Evolutionary conservation across 371 early-diverging fungal genomes (phyloP), one percentile per base, ranked within the genome.

Genomic region (Umbelopsis sp.): DNA sequence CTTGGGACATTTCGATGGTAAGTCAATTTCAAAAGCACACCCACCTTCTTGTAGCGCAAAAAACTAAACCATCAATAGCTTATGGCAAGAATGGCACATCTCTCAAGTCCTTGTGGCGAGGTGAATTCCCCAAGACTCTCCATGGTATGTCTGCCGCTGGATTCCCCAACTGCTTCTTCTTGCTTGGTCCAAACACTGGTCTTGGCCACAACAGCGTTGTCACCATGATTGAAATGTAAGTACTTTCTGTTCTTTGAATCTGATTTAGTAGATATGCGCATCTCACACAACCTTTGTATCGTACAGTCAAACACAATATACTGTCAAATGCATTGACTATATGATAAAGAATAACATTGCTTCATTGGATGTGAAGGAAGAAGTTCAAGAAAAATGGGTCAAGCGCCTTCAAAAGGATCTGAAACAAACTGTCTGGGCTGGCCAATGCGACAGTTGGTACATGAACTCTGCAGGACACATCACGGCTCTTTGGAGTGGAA

Each of bases 161-260:
- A n/a, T 80, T 73, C 51, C 76, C 76, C 24, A 76, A 81, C 69
- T 65, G 77, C n/a, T 80, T 77, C 63, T 24, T 72, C 37, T 18
- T 75, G 37, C 67, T 77, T 35, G 77, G 81, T 7, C 79, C 80
- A 14, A 70, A 69, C 63, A 45, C 73, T 7, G 74, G 68, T 4
- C 68, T 80, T 4, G 83, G 80, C 7, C 79, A 80, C 50, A 67
- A 65, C 14, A 73, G 73, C 46, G 76, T 80, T 11, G 63, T 83
- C 3, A 66, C 66, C 18, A 79, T 76, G 71, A 72, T 74, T 51
- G 85, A 77, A 65, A 51, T 63, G 76, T 76, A 76, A 65, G 66
- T 16, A 1, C 1, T 4, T 16, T n/a, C 44, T 38, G 22, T 14
- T 9, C 22, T 12, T n/a, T 35, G 14, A 18, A 16, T 3, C 16